These are phyloP conservation scores for Tricholoma hemisulphureum DNA, from an alignment of 768 basidiomycete species.

Conservation along the genomic window DNA sequence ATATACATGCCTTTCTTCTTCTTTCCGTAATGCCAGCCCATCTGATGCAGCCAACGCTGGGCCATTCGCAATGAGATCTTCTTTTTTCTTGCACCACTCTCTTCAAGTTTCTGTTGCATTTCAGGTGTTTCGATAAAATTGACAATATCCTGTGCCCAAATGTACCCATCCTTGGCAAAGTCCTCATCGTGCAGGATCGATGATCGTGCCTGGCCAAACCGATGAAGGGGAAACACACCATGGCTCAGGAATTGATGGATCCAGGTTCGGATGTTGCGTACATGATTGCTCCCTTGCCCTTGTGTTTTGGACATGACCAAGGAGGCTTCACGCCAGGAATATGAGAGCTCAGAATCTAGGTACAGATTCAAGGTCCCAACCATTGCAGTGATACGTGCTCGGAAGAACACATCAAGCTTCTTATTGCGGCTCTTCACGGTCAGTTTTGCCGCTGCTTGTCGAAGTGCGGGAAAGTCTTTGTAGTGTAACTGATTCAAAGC, in stretches of 20 bases:
- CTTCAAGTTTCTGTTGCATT: conserved; percentile 19
- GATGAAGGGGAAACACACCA: not conserved
- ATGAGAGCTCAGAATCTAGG: conserved; percentile 28
- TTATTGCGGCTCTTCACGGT: conserved; percentile 27
- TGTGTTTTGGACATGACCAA: conserved; percentile 26
- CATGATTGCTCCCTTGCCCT: conserved; percentile 26
- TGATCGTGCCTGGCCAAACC: not conserved
- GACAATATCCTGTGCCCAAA: conserved; percentile 30
- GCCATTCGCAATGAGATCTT: conserved; percentile 27
- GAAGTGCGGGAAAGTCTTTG: too few species aligned
- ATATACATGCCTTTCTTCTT: conserved; percentile 12
- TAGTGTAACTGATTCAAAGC: conserved; percentile 8
- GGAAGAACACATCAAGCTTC: conserved; percentile 29
- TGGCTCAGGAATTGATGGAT: conserved; percentile 21
- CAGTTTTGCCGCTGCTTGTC: conserved; percentile 15
- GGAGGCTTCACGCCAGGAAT: conserved; percentile 33
- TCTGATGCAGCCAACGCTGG: conserved; percentile 29
- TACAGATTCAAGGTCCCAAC: conserved; percentile 33
- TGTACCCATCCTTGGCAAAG: conserved; percentile 26
- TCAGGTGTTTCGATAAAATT: conserved; percentile 25
- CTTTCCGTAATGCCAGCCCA: conserved; percentile 29
- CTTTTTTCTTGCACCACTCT: not conserved
- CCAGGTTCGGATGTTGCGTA: conserved; percentile 30
- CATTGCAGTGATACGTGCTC: conserved; percentile 29
- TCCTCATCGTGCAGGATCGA: conserved; percentile 31